Evolutionary conservation across 2,329 filamentous ascomycete species (phyloP), one percentile per base, ranked within the genome.

Genomic region (Phyllosticta citriasiana): DNA sequence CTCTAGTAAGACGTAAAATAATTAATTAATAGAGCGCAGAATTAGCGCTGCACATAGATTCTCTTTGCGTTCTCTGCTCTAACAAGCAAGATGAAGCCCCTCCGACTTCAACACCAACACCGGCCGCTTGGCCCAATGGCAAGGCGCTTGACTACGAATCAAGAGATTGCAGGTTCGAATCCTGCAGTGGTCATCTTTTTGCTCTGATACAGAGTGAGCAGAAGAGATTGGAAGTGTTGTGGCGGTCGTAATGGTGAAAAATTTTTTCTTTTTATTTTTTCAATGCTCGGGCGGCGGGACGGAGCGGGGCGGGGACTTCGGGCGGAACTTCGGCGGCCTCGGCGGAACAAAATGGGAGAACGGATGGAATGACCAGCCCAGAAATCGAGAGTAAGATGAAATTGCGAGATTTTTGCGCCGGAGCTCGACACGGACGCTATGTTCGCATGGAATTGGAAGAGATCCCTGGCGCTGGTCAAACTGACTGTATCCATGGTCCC

Each of bases 111-210:
- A 30, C 27, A 14, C 33, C 33, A 14, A 40, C 24, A 62, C 47
- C 51, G 60, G 60, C 60, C 60, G 60, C 60, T 19, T 77, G 75
- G 75, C 75, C 75, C 75, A 77, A 77, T 77, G 75, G 74, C 73
- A 77, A 77, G 75, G 75, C 74, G 75, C 73, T 76, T 77, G 75
- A 77, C 75, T 77, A 76, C 75, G 75, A 74, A 74, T 74, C 72
- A 73, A 73, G 70, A 72, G 72, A 73, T 72, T 73, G 63, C 66
- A 69, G 71, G 71, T 73, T 72, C 50, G 55, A 61, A n/a, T 40
- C 61, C 61, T 60, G 57, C n/a, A 12, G 61, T 40, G 57, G 61
- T 60, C 61, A 62, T 33, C 53, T 53, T 62, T 62, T 62, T 58
- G 33, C 51, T 16, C 33, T 6, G 19, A 4, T 7, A 30, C 27